Base-by-base conservation (phyloP, 306 rosid species). In the Vigna nakashimae region DNA sequence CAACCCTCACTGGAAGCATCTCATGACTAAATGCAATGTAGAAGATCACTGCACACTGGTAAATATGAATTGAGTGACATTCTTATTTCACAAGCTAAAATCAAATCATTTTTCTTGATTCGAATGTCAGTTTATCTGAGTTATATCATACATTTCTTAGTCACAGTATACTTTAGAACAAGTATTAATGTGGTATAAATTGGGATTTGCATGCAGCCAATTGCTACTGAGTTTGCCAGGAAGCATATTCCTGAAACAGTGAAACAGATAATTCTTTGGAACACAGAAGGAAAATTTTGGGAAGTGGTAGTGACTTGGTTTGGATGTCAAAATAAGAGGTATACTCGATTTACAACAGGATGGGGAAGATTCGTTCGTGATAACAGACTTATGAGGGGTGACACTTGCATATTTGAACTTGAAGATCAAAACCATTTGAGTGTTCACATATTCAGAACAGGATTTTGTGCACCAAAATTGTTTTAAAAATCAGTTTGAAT, bases 301-400 rank as follows among this genome's bases (percentile, higher is more conserved):
- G 36, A 60, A 46, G 59, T 48, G 49, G 6, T 1, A 1, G 63
- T 63, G 52, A 1, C 5, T 20, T 7, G 15, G 18, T 3, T 13
- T 60, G 14, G 12, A 16, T 16, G 2, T 46, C 1, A n/a, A 2
- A n/a, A 30, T 11, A 11, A 13, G 48, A 60, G 18, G 8, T 74
- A 74, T 43, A 2, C n/a, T 10, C 17, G 9, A 4, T 30, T 74
- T 16, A 45, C 59, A 1, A 74, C 9, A 60, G 79, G 70, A 12
- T 74, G 79, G 70, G 30, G 15, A 60, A 60, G 13, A 46, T 74
- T 74, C 0, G 49, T 30, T 16, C 9, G 15, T 45, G 60, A 60
- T 30, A 74, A 74, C 69, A 60, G 32, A 14, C 79, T 74, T 46
- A 74, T n/a, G 79, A 74, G 10, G 28, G 79, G 70, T 60, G 79